Conservation (phyloP, 1,284 basidiomycete genomes). For the Tilletia caries region DNA sequence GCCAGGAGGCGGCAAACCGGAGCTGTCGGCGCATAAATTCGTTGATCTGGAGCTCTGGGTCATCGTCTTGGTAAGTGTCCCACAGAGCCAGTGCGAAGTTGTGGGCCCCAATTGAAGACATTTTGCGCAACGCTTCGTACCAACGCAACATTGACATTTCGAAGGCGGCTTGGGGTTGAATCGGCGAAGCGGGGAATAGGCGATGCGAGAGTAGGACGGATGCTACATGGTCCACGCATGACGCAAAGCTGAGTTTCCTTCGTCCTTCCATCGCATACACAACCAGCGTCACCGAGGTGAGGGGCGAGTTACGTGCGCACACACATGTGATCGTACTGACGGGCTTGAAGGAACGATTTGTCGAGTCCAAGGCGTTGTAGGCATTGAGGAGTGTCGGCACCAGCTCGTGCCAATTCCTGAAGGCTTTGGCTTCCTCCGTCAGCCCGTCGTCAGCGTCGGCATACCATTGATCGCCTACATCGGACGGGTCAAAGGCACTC, state of each 20-base stretch:
- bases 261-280: background rate
- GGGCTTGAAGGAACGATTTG: too few relatives aligned
- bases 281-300: background rate
- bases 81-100: background rate
- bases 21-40: background rate
- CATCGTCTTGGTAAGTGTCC: background rate
- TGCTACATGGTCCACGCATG: background rate
- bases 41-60: background rate
- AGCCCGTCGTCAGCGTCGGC: too few relatives aligned
- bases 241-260: background rate
- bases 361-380: too few relatives aligned
- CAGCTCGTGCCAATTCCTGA: too few relatives aligned
- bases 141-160: background rate
- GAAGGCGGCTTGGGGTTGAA: background rate
- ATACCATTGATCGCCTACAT: too few relatives aligned
- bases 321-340: too few relatives aligned
- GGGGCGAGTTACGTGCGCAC: too few relatives aligned
- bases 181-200: background rate
- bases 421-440: too few relatives aligned
- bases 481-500: too few relatives aligned
- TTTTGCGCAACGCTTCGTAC: background rate
- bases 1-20: background rate
- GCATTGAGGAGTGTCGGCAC: too few relatives aligned
- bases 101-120: background rate
- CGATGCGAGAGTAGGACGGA: background rate